phyloP scores from a whole-genome alignment of 139 green algal genomes.

The Tetratostichococcus sp. region DNA sequence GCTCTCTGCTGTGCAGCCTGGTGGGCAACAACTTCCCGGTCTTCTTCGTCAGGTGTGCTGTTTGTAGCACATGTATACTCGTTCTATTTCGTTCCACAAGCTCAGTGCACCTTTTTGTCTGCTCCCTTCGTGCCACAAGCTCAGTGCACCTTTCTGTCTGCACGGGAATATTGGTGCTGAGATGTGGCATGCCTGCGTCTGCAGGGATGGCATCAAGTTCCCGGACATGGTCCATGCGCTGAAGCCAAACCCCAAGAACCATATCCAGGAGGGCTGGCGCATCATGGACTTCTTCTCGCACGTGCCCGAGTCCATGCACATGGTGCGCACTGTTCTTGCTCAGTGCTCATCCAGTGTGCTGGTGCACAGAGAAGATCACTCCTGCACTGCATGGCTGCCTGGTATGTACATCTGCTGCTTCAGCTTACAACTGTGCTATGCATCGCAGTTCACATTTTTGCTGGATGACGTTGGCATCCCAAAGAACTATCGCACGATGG shows the following conservation, averaged over 20 bases:
- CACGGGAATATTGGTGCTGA: too few species aligned
- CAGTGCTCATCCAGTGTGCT: too few species aligned
- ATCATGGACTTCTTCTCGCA: constrained; percentile 97
- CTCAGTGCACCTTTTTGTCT: too few species aligned
- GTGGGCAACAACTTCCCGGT: constrained; percentile 94
- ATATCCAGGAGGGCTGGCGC: constrained; percentile 94
- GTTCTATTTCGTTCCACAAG: too few species aligned
- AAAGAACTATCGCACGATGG: constrained; percentile 89
- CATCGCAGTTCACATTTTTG: constrained; percentile 83
- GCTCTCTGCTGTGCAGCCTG: background rate
- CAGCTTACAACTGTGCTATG: background rate
- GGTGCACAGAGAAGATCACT: too few species aligned
- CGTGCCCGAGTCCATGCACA: constrained; percentile 86
- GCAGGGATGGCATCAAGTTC: constrained; percentile 94
- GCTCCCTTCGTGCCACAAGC: too few species aligned
- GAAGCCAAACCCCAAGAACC: constrained; percentile 95
- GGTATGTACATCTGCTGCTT: too few species aligned
- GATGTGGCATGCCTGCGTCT: too few species aligned
- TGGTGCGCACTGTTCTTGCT: too few species aligned
- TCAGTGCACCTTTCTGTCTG: too few species aligned
- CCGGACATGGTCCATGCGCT: constrained; percentile 94
- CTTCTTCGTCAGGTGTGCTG: constrained; percentile 55
- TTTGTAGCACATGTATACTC: too few species aligned
- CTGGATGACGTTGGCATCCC: constrained; percentile 90
- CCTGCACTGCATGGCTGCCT: too few species aligned